Conservation (phyloP, 768 basidiomycete genomes). For the Naganishia antarctica region DNA sequence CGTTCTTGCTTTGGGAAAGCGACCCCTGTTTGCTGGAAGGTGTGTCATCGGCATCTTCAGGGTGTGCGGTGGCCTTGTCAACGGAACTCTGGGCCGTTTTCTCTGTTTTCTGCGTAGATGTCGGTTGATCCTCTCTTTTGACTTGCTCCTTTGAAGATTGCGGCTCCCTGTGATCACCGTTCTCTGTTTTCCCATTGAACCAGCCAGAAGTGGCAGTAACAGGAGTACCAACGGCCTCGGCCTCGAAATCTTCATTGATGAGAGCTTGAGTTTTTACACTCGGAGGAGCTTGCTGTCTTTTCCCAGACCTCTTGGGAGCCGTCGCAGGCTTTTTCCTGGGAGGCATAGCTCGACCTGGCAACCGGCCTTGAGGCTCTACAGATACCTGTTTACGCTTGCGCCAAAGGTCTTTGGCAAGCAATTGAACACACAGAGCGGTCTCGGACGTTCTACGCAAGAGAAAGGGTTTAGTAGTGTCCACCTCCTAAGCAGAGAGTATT, state of each 20-base stretch:
- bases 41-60: no score
- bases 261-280: neutral
- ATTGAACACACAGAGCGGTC: no score
- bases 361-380: neutral
- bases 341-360: neutral
- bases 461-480: no score
- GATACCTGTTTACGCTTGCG: no score
- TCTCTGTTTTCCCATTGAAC: neutral
- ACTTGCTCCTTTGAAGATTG: neutral
- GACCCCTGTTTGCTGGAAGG: no score
- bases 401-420: no score
- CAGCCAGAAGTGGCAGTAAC: neutral
- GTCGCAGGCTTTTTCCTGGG: neutral
- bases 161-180: neutral
- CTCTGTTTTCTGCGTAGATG: neutral
- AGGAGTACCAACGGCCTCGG: neutral
- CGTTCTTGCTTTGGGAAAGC: no score
- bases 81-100: neutral
- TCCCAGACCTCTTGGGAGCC: neutral
- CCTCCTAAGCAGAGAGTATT: no score
- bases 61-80: no score
- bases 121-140: neutral
- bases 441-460: no score
- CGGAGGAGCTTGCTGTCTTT: neutral
- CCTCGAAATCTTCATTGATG: neutral